Percentiles rank a stretch among this genome's conserved stretches.
These are phyloP conservation scores for Trypanosoma cruzi DNA, from an alignment of 208 protist genomes.

Conservation along the genomic window DNA sequence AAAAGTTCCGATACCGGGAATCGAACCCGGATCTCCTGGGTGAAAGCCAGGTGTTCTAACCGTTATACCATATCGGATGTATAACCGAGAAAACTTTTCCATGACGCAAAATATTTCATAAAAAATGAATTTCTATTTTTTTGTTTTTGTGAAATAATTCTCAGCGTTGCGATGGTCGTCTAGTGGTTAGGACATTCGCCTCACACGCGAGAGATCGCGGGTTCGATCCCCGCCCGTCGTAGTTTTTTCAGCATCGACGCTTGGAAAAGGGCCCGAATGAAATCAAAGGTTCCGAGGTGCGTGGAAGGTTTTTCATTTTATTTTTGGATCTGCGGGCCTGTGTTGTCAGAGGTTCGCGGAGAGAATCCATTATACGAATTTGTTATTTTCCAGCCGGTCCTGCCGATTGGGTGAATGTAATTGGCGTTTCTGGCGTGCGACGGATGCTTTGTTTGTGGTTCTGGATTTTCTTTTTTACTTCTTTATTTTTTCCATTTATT, in stretches of 20 bases:
- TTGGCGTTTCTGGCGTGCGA: too few species aligned
- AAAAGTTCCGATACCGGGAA: slow-evolving; percentile 38
- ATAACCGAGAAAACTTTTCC: not conserved
- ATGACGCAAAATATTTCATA: not conserved
- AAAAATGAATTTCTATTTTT: slow-evolving; percentile 1
- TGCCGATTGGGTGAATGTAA: not conserved
- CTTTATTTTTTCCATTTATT: not conserved
- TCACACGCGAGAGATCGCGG: slow-evolving; percentile 93
- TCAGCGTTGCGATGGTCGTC: slow-evolving; percentile 86
- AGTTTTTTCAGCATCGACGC: not conserved
- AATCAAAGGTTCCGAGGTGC: too few species aligned
- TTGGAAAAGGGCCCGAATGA: too few species aligned
- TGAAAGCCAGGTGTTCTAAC: slow-evolving; percentile 43
- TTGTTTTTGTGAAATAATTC: not conserved
- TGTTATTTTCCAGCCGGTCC: too few species aligned
- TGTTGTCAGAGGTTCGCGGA: too few species aligned
- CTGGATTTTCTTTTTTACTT: not conserved
- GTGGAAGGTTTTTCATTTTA: too few species aligned
- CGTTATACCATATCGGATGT: slow-evolving; percentile 37
- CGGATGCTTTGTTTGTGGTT: slow-evolving; percentile 6
- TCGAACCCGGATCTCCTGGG: slow-evolving; percentile 40
- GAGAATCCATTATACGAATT: too few species aligned
- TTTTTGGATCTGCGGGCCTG: too few species aligned
- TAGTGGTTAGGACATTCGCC: slow-evolving; percentile 96
- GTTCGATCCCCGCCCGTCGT: slow-evolving; percentile 77